These are phyloP conservation scores for Teunomyces stri DNA, from an alignment of 805 yeast genomes.

Conservation along the genomic window DNA sequence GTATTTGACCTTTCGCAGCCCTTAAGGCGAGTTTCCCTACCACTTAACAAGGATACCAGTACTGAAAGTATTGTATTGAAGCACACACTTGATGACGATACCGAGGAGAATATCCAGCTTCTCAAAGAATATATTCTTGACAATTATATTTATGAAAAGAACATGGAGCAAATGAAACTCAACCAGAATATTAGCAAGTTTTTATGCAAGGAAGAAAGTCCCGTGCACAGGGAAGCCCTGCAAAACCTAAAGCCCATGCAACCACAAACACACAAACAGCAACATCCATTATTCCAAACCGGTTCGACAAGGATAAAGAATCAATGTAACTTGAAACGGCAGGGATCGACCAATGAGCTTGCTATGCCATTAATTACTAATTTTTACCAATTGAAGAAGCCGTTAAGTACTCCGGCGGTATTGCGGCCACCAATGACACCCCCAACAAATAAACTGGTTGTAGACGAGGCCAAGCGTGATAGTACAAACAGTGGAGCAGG, in stretches of 20 bases:
- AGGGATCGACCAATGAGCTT: background rate
- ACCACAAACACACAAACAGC: background rate
- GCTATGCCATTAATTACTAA: background rate
- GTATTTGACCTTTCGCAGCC: conserved; percentile 44
- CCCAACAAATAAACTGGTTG: background rate
- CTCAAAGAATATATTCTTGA: conserved; percentile 13
- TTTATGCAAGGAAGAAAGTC: background rate
- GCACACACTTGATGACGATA: background rate
- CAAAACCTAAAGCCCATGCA: background rate
- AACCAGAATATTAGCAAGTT: conserved; percentile 6
- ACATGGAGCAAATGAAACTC: conserved; percentile 10
- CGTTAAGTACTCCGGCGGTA: conserved; percentile 52
- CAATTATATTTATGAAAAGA: conserved; percentile 15
- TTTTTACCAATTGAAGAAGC: conserved; percentile 45
- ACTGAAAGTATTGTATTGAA: background rate
- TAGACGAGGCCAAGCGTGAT: background rate
- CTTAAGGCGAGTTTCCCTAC: conserved; percentile 32
- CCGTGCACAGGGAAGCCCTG: background rate
- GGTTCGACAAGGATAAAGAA: conserved; percentile 3
- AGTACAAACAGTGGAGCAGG: background rate
- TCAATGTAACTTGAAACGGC: background rate
- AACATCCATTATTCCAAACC: conserved; percentile 7
- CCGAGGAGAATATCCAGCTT: conserved; percentile 10
- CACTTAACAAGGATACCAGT: conserved; percentile 7
- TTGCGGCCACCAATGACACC: conserved; percentile 35